These are phyloP conservation scores for Fusarium paranaense DNA, from an alignment of 2,329 filamentous ascomycete species.

Conservation along the genomic window DNA sequence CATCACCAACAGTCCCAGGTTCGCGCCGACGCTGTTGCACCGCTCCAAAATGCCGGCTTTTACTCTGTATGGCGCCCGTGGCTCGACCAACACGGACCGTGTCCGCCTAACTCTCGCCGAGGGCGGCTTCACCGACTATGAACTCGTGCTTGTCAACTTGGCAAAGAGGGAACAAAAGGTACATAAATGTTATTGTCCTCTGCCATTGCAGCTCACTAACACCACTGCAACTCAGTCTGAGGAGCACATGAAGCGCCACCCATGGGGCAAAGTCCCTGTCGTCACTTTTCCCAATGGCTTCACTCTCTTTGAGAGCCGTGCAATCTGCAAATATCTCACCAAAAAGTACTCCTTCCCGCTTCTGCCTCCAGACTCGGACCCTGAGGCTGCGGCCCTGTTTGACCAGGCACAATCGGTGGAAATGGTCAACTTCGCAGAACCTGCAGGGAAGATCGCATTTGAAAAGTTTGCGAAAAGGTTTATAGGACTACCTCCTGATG, in stretches of 20 bases:
- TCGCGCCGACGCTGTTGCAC: conserved; percentile 45
- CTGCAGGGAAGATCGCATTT: conserved; percentile 56
- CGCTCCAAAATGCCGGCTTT: conserved; percentile 55
- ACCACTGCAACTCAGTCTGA: conserved; percentile 45
- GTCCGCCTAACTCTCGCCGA: conserved; percentile 57
- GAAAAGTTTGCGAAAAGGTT: conserved; percentile 60
- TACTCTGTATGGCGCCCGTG: conserved; percentile 54
- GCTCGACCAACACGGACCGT: conserved; percentile 57
- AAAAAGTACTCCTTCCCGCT: conserved; percentile 59
- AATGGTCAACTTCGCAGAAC: conserved; percentile 57
- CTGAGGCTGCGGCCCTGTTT: conserved; percentile 55
- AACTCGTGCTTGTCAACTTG: conserved; percentile 53
- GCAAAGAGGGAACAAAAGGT: conserved; percentile 57
- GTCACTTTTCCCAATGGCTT: conserved; percentile 55
- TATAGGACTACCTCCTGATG: conserved; percentile 56
- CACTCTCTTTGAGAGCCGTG: conserved; percentile 59
- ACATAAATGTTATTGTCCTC: background rate
- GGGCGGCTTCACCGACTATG: conserved; percentile 57
- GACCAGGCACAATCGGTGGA: conserved; percentile 57
- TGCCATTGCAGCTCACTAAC: conserved; percentile 32
- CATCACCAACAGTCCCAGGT: conserved; percentile 40
- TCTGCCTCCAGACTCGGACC: conserved; percentile 52
- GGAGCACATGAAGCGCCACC: conserved; percentile 53
- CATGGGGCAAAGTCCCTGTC: conserved; percentile 56
- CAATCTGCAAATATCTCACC: conserved; percentile 60